These are phyloP conservation scores for Lyophyllum atratum DNA, from an alignment of 768 basidiomycete species.

Conservation along the genomic window DNA sequence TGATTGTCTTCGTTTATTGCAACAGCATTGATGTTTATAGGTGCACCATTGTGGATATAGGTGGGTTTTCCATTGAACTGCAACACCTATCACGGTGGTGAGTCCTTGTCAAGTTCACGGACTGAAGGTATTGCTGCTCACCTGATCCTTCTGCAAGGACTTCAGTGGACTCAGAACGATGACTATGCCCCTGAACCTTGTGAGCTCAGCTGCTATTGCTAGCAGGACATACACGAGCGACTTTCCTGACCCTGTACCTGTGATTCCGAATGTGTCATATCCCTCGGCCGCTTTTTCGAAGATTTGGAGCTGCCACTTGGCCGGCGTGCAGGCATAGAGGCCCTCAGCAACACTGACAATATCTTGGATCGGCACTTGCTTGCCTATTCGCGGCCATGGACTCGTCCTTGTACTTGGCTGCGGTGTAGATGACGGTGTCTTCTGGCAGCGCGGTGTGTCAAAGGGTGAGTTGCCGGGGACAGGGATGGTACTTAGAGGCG, in stretches of 20 bases:
- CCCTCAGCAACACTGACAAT: background rate
- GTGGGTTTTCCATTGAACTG: background rate
- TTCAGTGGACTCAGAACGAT: conserved; percentile 16
- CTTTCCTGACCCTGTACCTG: conserved; percentile 14
- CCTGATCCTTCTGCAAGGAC: conserved; percentile 14
- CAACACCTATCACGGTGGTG: background rate
- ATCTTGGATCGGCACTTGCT: background rate
- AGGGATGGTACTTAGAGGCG: background rate
- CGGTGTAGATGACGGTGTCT: background rate
- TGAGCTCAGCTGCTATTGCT: conserved; percentile 13
- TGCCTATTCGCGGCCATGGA: background rate
- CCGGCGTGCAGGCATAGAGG: background rate
- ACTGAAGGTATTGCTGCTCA: background rate
- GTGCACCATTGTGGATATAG: background rate
- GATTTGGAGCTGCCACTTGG: conserved; percentile 1
- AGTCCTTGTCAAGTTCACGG: background rate
- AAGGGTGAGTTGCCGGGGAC: background rate
- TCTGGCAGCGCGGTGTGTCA: conserved; percentile 2
- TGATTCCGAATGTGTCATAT: conserved; percentile 10
- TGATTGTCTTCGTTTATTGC: conserved; percentile 8
- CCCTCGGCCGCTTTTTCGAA: conserved; percentile 1
- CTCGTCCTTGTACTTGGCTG: background rate
- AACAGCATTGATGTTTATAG: conserved; percentile 12
- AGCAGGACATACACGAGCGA: conserved; percentile 7
- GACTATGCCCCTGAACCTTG: background rate